These are phyloP conservation scores for Murraya koenigii DNA, from an alignment of 345 rosid genomes.

Conservation along the genomic window DNA sequence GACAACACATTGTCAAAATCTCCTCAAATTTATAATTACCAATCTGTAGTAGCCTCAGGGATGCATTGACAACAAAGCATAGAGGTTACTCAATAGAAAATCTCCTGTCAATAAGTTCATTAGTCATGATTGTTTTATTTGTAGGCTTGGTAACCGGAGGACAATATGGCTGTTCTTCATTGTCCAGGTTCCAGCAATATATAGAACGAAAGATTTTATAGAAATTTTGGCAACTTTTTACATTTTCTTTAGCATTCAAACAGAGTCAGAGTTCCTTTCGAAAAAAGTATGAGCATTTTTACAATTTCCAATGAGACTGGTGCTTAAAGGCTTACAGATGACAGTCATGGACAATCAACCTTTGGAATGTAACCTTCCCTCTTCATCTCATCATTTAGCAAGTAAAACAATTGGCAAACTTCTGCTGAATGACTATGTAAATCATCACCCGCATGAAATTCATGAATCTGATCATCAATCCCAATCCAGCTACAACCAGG, in stretches of 20 bases:
- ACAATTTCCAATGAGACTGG: background rate
- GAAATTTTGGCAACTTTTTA: background rate
- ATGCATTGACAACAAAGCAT: background rate
- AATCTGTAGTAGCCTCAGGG: background rate
- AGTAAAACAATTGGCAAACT: constrained; percentile 30
- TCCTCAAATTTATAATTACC: background rate
- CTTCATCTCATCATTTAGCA: constrained; percentile 64
- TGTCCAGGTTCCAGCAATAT: background rate
- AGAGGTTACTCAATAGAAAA: background rate
- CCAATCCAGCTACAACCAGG: constrained; percentile 96
- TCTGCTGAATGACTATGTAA: constrained; percentile 25
- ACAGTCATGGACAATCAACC: constrained; percentile 11
- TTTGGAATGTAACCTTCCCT: constrained; percentile 59
- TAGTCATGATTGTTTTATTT: background rate
- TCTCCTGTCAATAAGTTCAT: background rate
- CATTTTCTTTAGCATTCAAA: background rate
- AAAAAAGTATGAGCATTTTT: background rate
- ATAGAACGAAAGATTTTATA: background rate
- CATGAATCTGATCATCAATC: constrained; percentile 43
- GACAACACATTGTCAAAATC: background rate
- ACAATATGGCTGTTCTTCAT: background rate
- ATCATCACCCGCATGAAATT: constrained; percentile 69
- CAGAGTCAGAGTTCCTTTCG: background rate
- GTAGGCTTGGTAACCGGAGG: background rate
- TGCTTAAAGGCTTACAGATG: constrained; percentile 15